Base-by-base conservation (phyloP, 345 rosid genomes). In the Dimocarpus longan region DNA sequence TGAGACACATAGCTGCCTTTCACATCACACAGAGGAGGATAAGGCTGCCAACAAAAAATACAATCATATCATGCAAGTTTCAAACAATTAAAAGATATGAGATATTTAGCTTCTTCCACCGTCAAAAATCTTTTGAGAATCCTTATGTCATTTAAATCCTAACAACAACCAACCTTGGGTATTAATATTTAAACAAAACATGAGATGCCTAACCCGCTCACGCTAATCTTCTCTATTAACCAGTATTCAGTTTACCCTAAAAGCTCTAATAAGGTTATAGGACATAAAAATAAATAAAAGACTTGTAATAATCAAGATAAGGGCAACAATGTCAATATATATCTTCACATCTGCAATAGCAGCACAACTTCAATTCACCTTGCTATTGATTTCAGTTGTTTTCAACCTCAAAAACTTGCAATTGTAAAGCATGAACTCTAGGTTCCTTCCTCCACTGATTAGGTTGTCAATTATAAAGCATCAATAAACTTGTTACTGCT, bases 1-100 rank as follows among this genome's bases (percentile, higher is more conserved):
- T 96, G 99, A 52, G 98, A 94, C 0, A 96, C 98, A 39, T 90
- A 96, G 78, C 98, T 96, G 76, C 98, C 99, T 79, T 90, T 93
- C 57, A 86, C 82, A 79, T 93, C 98, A 64, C 97, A 96, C 0
- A 94, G 87, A 22, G 99, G 97, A 81, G 99, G 98, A 78, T 74
- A 90, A 0, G 97, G 94, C 99, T 96, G 94, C 84, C 73, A 79
- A 15, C 24, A 44, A 76, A n/a, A 54, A 63, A 46, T 46, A 46
- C 52, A 46, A 46, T 46, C 52, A 63, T 32, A 32, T 32, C 4
- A 32, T 2, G 37, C 37, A 32, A 1, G 3, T 32, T 32, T 32
- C 37, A 32, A 32, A 32, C 37, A 3, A 3, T 32, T 32, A 32
- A 32, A 32, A 32, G 4, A 32, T 32, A 32, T 32, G 37, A 32